Base-by-base conservation (phyloP, 2,329 filamentous ascomycete species). In the Pseudogymnoascus sp. region DNA sequence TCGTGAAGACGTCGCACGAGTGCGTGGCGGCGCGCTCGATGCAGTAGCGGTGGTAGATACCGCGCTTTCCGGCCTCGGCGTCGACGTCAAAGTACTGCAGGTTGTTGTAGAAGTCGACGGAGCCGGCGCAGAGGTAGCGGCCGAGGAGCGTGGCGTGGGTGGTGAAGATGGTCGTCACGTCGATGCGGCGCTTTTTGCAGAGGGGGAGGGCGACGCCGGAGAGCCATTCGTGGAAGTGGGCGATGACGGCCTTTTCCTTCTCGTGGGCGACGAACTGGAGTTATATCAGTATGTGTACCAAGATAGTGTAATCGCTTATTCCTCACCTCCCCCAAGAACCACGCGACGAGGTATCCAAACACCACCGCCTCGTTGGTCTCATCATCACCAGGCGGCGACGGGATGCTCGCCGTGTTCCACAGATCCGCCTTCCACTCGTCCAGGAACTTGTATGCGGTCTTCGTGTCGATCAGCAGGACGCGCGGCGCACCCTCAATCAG, bases 71-170 rank as follows among this genome's bases (percentile, higher is more conserved):
- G 16, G 95, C 95, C 77, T 99, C 95, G 5, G 91, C 87, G 75
- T 99, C 95, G 31, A 96, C 92, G 73, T 99, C 93, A 73, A 99
- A 97, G 79, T 87, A 89, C 76, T 97, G 93, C 62, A 99, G 83
- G 76, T 97, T 97, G 81, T 97, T 99, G 83, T 99, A 99, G 75
- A 99, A 97, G 75, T 99, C 95, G 67, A 97, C 95, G 0, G 93
- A 97, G 62, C 95, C 95, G 61, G 95, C 95, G 75, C 95, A 97
- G 60, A 97, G 89, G 74, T 99, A 97, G 71, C 95, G 88, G 67
- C 95, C 95, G 60, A 99, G 86, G 10, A 99, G 84, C 5, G 95
- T 97, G 23, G 95, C 95, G 77, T 97, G 95, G 1, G 95, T 99
- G 45, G 95, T 99, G 80, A 97, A 97, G 75, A 97, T 97, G 69